Conservation (phyloP, 2,329 filamentous ascomycete genomes). For the Camillea tinctor region DNA sequence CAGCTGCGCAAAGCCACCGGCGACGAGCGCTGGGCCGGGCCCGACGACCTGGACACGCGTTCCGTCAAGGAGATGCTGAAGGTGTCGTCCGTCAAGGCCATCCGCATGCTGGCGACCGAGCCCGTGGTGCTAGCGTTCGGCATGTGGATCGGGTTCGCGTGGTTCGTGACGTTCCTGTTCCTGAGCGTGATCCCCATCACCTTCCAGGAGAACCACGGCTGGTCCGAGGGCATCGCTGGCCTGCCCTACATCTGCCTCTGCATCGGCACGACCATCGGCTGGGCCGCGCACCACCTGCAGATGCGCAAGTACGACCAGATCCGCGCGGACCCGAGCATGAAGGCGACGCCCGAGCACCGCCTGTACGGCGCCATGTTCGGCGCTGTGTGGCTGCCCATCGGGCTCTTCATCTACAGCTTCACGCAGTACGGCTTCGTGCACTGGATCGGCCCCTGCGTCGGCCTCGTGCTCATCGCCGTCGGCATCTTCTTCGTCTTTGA, state of each 20-base stretch:
- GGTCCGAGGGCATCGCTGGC: constrained; percentile 48
- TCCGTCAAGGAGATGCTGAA: constrained; percentile 45
- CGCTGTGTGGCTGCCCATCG: constrained; percentile 45
- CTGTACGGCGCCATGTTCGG: constrained; percentile 50
- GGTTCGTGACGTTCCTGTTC: constrained; percentile 55
- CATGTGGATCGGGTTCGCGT: constrained; percentile 52
- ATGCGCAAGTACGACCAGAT: constrained; percentile 47
- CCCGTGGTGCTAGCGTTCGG: constrained; percentile 31
- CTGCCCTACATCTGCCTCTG: constrained; percentile 52
- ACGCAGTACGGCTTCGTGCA: constrained; percentile 48
- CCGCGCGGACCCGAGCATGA: constrained; percentile 36
- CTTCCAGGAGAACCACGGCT: constrained; percentile 51
- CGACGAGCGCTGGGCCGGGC: constrained; percentile 48
- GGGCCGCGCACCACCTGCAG: constrained; percentile 47
- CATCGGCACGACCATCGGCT: constrained; percentile 48
- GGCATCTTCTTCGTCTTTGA: constrained; percentile 50
- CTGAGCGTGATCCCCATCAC: constrained; percentile 50
- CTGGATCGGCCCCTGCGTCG: constrained; percentile 50
- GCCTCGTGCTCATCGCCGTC: constrained; percentile 48
- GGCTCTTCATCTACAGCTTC: constrained; percentile 53
- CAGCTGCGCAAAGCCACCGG: constrained; percentile 45
- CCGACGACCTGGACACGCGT: constrained; percentile 51
- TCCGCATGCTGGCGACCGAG: constrained; percentile 21
- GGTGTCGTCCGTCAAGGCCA: constrained; percentile 51
- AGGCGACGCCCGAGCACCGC: constrained; percentile 43